Evolutionary conservation across 192 early-diverging fungal species (phyloP), one percentile per base, ranked within the genome.

Genomic region (Piromyces finnis): DNA sequence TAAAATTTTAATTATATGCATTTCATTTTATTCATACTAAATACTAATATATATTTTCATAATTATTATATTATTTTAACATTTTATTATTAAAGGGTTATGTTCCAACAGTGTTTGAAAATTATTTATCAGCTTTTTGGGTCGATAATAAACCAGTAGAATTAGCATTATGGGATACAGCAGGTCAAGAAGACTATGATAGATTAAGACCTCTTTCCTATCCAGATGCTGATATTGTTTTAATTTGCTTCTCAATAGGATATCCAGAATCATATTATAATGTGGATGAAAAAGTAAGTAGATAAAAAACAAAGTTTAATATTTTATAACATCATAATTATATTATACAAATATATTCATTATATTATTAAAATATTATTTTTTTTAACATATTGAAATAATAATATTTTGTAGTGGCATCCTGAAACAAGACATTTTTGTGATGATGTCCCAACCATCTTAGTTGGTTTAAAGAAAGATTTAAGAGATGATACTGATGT

Each of bases 181-280:
- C 81, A 15, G 81, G 81, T 22, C 81, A 82, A 30, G 81, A 82
- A 79, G 81, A 82, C 12, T 82, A 82, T 30, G 81, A 82, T 80
- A 30, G 81, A 59, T 59, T 82, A 28, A 78, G 81, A 9, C 81
- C 81, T 27, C 81, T 82, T 15, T 30, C 80, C 6, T 82, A 80
- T 78, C 29, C 78, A n/a, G 79, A 80, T 30, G 36, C 51, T n/a
- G 51, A 68, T 68, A 68, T 68, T n/a, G 51, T 68, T 11, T 68
- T 68, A 68, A 68, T 68, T 68, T 68, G 51, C n/a, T 68, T 68
- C 22, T 68, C 51, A 68, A 68, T 68, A 68, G 51, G 51, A 68
- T 68, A 68, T 27, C 51, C 51, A 26, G 51, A 68, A 68, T 68
- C 51, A 68, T 68, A 68, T 68, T 68, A 68, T 68, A 68, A 68